A percentile compares a stretch with the other conserved stretches of the same genome.
phyloP scores from a whole-genome alignment of 2,329 filamentous ascomycete genomes.

The Aspergillus fischeri region DNA sequence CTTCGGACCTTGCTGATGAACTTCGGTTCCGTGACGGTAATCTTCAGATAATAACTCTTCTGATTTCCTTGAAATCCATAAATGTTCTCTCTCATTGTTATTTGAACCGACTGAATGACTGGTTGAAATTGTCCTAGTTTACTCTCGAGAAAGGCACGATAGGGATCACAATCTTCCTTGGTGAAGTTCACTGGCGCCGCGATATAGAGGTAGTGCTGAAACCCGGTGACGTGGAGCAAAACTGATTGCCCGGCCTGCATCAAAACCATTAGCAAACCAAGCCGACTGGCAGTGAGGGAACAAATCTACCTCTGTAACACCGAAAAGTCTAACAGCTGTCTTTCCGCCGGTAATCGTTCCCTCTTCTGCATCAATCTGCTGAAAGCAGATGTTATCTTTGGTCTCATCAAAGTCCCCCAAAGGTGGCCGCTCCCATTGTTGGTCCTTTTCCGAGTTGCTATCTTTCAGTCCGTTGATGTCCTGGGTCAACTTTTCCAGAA shows the following conservation, averaged over 20 bases:
- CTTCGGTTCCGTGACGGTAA: constrained; percentile 87
- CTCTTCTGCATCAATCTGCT: constrained; percentile 94
- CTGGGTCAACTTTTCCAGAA: constrained; percentile 92
- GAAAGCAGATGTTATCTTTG: constrained; percentile 74
- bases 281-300: constrained; percentile 17
- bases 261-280: constrained; percentile 8
- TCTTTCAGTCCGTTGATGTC: constrained; percentile 82
- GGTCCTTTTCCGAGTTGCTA: constrained; percentile 86
- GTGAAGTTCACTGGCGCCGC: constrained; percentile 80
- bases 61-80: constrained; percentile 93
- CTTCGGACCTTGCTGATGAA: constrained; percentile 71
- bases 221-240: constrained; percentile 89
- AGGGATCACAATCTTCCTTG: constrained; percentile 70
- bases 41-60: constrained; percentile 87
- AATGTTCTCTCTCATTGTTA: constrained; percentile 84
- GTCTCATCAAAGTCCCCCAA: constrained; percentile 59
- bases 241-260: constrained; percentile 73
- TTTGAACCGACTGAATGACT: constrained; percentile 72
- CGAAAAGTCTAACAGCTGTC: constrained; percentile 84
- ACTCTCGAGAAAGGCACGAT: constrained; percentile 74
- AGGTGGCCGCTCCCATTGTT: constrained; percentile 74
- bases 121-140: constrained; percentile 70
- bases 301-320: constrained; percentile 68
- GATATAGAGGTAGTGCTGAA: constrained; percentile 93
- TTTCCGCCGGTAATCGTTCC: constrained; percentile 73